phyloP scores from a whole-genome alignment of 495 filamentous ascomycete genomes.

The Penicillium paradoxum region DNA sequence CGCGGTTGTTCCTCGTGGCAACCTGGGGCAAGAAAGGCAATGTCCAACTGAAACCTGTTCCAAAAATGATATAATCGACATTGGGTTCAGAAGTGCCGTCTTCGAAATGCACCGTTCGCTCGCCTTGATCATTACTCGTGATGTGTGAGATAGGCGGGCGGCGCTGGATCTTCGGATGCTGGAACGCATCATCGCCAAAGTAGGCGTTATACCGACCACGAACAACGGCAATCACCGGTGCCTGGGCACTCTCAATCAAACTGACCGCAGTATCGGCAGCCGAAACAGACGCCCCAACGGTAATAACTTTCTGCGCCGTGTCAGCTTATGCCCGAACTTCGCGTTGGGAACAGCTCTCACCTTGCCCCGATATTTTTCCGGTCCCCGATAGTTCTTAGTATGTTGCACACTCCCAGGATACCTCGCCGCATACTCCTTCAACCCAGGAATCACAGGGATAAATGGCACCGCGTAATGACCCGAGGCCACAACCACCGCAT shows the following conservation, averaged over 20 bases:
- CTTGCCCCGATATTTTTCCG: slow-evolving; percentile 36
- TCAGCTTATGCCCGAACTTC: slow-evolving; percentile 1
- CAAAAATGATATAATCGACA: slow-evolving; percentile 55
- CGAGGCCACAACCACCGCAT: slow-evolving; percentile 75
- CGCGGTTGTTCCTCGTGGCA: slow-evolving; percentile 46
- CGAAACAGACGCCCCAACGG: slow-evolving; percentile 41
- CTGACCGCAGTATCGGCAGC: slow-evolving; percentile 39
- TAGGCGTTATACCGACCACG: slow-evolving; percentile 45
- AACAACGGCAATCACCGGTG: slow-evolving; percentile 35
- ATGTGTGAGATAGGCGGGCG: slow-evolving; percentile 45
- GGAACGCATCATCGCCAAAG: slow-evolving; percentile 49
- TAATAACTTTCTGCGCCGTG: slow-evolving; percentile 32
- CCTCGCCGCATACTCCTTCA: slow-evolving; percentile 31
- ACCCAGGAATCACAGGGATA: slow-evolving; percentile 55
- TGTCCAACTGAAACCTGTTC: slow-evolving; percentile 54
- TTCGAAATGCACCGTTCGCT: slow-evolving; percentile 40
- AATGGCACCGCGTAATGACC: slow-evolving; percentile 74
- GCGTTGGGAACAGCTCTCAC: slow-evolving; percentile 1
- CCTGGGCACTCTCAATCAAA: slow-evolving; percentile 27
- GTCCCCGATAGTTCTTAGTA: slow-evolving; percentile 38
- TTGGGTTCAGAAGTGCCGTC: slow-evolving; percentile 43
- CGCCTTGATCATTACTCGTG: slow-evolving; percentile 27
- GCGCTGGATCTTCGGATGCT: slow-evolving; percentile 42
- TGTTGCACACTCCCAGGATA: slow-evolving; percentile 37
- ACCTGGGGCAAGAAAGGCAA: slow-evolving; percentile 50